phyloP scores from a whole-genome alignment of 164 flowering plant species.

The Vitis cinerea region DNA sequence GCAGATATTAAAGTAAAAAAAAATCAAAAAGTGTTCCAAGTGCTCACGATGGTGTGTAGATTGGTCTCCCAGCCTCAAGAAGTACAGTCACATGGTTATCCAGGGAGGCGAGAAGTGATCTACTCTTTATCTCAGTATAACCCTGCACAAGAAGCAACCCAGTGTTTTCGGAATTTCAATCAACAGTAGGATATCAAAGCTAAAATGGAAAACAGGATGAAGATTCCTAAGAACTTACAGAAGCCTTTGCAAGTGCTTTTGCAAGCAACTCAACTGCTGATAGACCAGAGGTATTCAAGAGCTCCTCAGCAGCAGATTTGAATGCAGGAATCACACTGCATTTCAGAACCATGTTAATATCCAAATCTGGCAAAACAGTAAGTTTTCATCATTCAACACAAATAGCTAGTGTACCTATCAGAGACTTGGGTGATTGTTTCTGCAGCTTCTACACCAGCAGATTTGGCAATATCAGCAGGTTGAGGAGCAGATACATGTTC shows the following conservation, averaged over 20 bases:
- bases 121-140: conserved; percentile 80
- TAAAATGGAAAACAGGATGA: not conserved
- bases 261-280: conserved; percentile 83
- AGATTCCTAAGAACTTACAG: conserved; percentile 44
- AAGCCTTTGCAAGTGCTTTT: conserved; percentile 90
- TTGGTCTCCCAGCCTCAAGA: conserved; percentile 75
- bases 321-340: conserved; percentile 94
- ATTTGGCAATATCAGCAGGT: conserved; percentile 81
- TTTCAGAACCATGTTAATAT: not conserved
- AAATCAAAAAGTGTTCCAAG: conserved; percentile 2
- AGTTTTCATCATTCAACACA: not conserved
- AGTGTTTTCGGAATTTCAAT: not conserved
- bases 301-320: conserved; percentile 77
- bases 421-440: conserved; percentile 61
- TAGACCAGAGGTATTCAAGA: conserved; percentile 59
- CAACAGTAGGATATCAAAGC: not conserved
- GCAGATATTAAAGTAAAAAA: not conserved
- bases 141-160: conserved; percentile 48
- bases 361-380: not conserved
- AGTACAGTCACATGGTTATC: conserved; percentile 75
- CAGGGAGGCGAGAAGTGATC: conserved; percentile 79
- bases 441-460: conserved; percentile 80
- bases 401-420: conserved; percentile 55
- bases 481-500: conserved; percentile 88
- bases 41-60: conserved; percentile 75